Percentiles rank a stretch among this genome's conserved stretches.
Conservation (phyloP, 371 early-diverging fungal genomes). For the Amoeboaphelidium protococcarum region DNA sequence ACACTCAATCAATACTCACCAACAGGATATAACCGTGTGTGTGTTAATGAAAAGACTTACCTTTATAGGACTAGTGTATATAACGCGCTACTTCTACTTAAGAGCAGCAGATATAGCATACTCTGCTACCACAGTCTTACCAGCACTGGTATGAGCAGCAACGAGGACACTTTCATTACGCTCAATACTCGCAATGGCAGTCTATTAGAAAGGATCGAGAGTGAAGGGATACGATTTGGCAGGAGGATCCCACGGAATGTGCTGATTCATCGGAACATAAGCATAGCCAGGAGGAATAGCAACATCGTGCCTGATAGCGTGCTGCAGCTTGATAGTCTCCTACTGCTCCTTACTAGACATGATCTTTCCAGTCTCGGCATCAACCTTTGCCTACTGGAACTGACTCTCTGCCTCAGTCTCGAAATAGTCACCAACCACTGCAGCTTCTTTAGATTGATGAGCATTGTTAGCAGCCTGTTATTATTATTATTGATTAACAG, state of each 20-base stretch:
- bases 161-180: slow-evolving; percentile 92
- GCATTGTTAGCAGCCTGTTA: no score
- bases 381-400: neutral
- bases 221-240: slow-evolving; percentile 78
- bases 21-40: neutral
- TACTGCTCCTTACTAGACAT: neutral
- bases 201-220: slow-evolving; percentile 94
- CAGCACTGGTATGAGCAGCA: slow-evolving; percentile 96
- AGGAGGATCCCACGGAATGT: slow-evolving; percentile 45
- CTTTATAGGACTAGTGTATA: slow-evolving; percentile 99
- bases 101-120: slow-evolving; percentile 94
- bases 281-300: slow-evolving; percentile 64
- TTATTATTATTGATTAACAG: no score
- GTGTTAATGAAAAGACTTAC: slow-evolving; percentile 8
- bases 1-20: no score
- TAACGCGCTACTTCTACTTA: slow-evolving; percentile 82
- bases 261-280: slow-evolving; percentile 61
- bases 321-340: neutral
- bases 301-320: slow-evolving; percentile 72
- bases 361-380: neutral
- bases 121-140: slow-evolving; percentile 99
- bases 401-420: no score
- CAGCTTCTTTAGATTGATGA: no score
- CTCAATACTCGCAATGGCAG: slow-evolving; percentile 72
- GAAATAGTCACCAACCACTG: no score